These are phyloP conservation scores for Euphorbia pulcherrima DNA, from an alignment of 345 rosid species.

Conservation along the genomic window DNA sequence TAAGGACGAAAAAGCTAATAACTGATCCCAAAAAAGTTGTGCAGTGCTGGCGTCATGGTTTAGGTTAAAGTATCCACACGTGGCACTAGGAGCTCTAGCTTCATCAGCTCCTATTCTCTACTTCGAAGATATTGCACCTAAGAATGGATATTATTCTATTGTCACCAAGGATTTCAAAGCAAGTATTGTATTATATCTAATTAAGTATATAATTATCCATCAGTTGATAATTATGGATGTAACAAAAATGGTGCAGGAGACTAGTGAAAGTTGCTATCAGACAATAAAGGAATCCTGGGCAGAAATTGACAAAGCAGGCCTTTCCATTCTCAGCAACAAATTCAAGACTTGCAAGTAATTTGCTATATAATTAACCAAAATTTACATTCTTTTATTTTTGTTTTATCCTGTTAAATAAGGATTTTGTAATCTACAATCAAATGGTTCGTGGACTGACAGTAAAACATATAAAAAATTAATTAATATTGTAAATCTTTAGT, in stretches of 20 bases:
- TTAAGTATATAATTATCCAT: background rate
- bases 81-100: constrained; percentile 28
- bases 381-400: too few relatives aligned
- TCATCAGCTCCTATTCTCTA: constrained; percentile 31
- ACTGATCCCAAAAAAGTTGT: too few relatives aligned
- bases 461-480: too few relatives aligned
- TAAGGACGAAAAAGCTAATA: too few relatives aligned
- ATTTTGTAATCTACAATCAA: too few relatives aligned
- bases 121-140: constrained; percentile 25
- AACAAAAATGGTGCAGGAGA: constrained; percentile 12
- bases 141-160: constrained; percentile 18
- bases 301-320: constrained; percentile 26
- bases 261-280: constrained; percentile 37
- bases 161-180: constrained; percentile 26
- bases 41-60: constrained; percentile 27
- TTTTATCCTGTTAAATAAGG: too few relatives aligned
- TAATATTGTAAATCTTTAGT: too few relatives aligned
- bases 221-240: background rate
- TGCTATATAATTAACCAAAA: too few relatives aligned
- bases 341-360: constrained; percentile 25
- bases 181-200: background rate
- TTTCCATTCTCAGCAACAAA: constrained; percentile 15
- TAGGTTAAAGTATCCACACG: constrained; percentile 26
- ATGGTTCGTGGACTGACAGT: too few relatives aligned
- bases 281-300: constrained; percentile 38